Percentiles rank a stretch among this genome's conserved stretches.
These are phyloP conservation scores for Saccharomycopsis fodiens DNA, from an alignment of 805 yeast genomes.

Conservation along the genomic window DNA sequence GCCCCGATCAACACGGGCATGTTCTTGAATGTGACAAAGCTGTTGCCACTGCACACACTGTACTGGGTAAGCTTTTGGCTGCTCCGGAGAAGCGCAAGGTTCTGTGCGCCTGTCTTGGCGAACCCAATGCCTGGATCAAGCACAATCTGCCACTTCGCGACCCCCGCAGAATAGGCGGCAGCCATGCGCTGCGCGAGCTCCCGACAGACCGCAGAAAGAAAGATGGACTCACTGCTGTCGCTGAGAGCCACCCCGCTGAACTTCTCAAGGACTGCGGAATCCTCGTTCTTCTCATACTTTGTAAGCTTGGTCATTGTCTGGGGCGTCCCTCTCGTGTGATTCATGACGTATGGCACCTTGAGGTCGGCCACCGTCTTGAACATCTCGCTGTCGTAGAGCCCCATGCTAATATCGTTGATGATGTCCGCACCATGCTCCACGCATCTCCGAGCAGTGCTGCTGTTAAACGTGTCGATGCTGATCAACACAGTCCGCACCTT, in stretches of 20 bases:
- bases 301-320: slow-evolving; percentile 59
- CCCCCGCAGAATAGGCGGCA: slow-evolving; percentile 54
- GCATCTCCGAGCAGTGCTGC: slow-evolving; percentile 63
- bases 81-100: slow-evolving; percentile 53
- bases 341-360: slow-evolving; percentile 66
- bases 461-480: slow-evolving; percentile 84
- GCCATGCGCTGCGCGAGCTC: slow-evolving; percentile 55
- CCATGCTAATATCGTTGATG: slow-evolving; percentile 83
- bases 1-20: slow-evolving; percentile 78
- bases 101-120: slow-evolving; percentile 75
- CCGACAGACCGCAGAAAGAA: slow-evolving; percentile 50
- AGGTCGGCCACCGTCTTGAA: slow-evolving; percentile 59
- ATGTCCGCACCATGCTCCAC: slow-evolving; percentile 79
- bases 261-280: slow-evolving; percentile 33
- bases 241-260: slow-evolving; percentile 24
- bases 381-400: slow-evolving; percentile 69
- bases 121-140: slow-evolving; percentile 96
- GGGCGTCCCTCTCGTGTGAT: slow-evolving; percentile 82
- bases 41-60: slow-evolving; percentile 24
- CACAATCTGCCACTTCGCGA: slow-evolving; percentile 83
- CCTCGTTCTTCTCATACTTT: slow-evolving; percentile 38
- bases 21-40: slow-evolving; percentile 20
- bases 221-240: slow-evolving; percentile 24
- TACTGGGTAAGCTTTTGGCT: slow-evolving; percentile 42
- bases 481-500: slow-evolving; percentile 40